Evolutionary conservation across 164 flowering plant genomes (phyloP).

Genomic region (Piper longum): DNA sequence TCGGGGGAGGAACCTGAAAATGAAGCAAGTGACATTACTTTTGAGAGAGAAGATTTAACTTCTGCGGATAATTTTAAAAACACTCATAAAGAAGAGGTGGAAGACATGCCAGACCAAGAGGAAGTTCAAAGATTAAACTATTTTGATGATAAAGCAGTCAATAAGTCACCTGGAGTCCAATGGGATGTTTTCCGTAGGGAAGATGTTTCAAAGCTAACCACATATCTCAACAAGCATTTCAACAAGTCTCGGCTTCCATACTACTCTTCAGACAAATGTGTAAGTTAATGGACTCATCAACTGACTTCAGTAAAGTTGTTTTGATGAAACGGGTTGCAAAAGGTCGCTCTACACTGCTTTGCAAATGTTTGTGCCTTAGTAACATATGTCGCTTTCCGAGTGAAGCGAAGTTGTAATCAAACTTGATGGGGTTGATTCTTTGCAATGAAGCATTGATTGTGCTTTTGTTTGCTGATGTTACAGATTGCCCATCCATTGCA

Average conservation of each 20-base stretch:
- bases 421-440: not conserved
- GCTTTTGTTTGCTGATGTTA: slow-evolving; percentile 1
- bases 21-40: not conserved
- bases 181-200: slow-evolving; percentile 82
- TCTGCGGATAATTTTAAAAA: not conserved
- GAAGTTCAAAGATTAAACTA: slow-evolving; percentile 8
- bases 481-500: slow-evolving; percentile 41
- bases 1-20: not conserved
- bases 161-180: slow-evolving; percentile 37
- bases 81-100: slow-evolving; percentile 12
- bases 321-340: too few relatives aligned
- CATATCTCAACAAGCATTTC: slow-evolving; percentile 44
- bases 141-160: slow-evolving; percentile 6
- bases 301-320: not conserved
- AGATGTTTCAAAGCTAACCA: slow-evolving; percentile 60
- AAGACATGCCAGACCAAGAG: slow-evolving; percentile 6
- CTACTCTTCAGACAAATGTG: slow-evolving; percentile 28
- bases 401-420: not conserved
- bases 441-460: not conserved
- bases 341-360: not conserved
- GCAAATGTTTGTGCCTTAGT: not conserved
- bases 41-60: not conserved
- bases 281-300: slow-evolving; percentile 3
- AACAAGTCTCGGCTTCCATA: slow-evolving; percentile 27
- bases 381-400: not conserved